Evolutionary conservation across 352 stramenopile genomes (phyloP).

Genomic region (Pythium guiyangense): DNA sequence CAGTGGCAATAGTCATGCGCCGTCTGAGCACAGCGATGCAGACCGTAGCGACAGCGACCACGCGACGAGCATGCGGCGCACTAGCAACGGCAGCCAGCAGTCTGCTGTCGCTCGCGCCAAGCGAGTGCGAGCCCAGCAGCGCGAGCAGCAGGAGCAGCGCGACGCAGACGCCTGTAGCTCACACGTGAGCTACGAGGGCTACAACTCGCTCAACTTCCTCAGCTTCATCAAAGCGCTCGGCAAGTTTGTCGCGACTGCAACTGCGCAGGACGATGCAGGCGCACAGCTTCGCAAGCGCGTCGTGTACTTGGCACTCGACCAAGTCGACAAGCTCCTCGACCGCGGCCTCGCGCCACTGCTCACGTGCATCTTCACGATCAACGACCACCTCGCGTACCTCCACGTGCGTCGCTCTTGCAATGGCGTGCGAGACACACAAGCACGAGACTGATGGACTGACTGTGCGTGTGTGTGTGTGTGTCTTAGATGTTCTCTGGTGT

Average conservation of each 20-base stretch:
- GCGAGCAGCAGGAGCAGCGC: constrained; percentile 6
- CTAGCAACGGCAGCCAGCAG: neutral
- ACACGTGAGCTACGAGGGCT: constrained; percentile 23
- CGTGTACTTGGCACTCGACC: constrained; percentile 61
- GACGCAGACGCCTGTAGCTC: neutral
- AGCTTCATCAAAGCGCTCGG: constrained; percentile 63
- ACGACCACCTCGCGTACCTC: constrained; percentile 56
- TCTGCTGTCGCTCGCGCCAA: neutral
- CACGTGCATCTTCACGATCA: constrained; percentile 64
- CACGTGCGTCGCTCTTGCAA: too few relatives aligned
- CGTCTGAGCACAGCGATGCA: too few relatives aligned
- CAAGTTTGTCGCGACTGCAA: constrained; percentile 38
- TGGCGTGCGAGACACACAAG: too few relatives aligned
- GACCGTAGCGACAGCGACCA: constrained; percentile 4
- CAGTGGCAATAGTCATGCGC: neutral
- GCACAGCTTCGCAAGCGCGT: constrained; percentile 15
- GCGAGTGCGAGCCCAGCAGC: neutral
- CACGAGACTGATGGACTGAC: neutral
- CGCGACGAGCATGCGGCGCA: neutral
- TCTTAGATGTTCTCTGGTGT: constrained; percentile 42
- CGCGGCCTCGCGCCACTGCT: constrained; percentile 47
- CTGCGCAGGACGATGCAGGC: too few relatives aligned
- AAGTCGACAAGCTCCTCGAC: constrained; percentile 63
- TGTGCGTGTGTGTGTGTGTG: too few relatives aligned
- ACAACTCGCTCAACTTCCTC: constrained; percentile 64